These are phyloP conservation scores for Eucalyptus globulus DNA, from an alignment of 345 rosid species.

Conservation along the genomic window DNA sequence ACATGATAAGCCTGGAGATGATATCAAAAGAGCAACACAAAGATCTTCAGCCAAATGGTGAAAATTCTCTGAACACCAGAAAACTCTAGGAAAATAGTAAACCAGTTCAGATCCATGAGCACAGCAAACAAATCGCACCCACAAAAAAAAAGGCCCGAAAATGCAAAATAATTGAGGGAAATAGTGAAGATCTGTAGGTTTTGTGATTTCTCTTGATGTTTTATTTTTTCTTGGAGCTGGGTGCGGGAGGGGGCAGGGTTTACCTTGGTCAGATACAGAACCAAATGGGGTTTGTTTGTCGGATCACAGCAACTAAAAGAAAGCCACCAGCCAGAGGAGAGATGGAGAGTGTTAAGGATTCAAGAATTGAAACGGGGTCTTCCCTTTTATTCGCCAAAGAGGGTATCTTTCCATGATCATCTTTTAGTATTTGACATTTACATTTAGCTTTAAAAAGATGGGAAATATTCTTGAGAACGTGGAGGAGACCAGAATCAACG, in stretches of 20 bases:
- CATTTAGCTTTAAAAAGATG: not conserved
- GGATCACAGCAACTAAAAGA: not conserved
- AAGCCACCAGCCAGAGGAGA: not conserved
- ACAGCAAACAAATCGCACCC: not conserved
- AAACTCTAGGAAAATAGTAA: not conserved
- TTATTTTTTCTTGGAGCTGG: not conserved
- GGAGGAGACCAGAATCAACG: not conserved
- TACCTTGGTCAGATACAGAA: not conserved
- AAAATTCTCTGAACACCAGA: not conserved
- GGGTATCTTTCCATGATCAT: not conserved
- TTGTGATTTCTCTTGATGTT: slow-evolving; percentile 46
- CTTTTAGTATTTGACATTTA: not conserved
- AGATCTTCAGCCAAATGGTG: not conserved
- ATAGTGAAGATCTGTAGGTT: not conserved
- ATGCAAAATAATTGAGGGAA: not conserved
- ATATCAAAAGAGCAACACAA: not conserved
- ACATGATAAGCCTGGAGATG: not conserved
- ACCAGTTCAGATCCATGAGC: not conserved
- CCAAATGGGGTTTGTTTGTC: not conserved
- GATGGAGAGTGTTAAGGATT: not conserved
- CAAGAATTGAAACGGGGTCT: not conserved
- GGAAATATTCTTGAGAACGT: not conserved
- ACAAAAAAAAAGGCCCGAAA: not conserved
- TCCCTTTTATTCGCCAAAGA: not conserved
- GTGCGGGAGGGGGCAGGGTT: not conserved